These are phyloP conservation scores for Tricholoma saponaceum DNA, from an alignment of 768 basidiomycete species.

Conservation along the genomic window DNA sequence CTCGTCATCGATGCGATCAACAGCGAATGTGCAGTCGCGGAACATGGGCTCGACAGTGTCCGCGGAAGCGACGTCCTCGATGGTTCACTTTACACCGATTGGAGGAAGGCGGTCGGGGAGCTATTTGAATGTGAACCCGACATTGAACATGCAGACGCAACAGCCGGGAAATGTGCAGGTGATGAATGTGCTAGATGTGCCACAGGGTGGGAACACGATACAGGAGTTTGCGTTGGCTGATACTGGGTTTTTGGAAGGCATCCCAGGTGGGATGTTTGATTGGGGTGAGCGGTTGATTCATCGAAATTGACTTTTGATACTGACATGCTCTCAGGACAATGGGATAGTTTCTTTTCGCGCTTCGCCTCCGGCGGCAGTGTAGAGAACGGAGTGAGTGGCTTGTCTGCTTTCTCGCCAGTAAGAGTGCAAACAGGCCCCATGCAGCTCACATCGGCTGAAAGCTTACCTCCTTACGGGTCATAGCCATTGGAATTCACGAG, in stretches of 20 bases:
- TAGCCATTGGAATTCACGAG: conserved; percentile 1
- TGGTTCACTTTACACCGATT: conserved; percentile 58
- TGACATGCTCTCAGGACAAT: conserved; percentile 51
- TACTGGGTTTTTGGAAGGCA: conserved; percentile 67
- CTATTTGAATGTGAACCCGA: conserved; percentile 69
- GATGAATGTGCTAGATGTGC: conserved; percentile 69
- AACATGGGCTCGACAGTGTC: conserved; percentile 1
- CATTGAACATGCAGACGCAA: conserved; percentile 51
- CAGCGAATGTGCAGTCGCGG: conserved; percentile 16
- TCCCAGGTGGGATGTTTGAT: conserved; percentile 84
- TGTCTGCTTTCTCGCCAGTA: background rate
- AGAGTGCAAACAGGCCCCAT: background rate
- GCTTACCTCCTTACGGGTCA: conserved; percentile 12
- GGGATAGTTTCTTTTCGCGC: conserved; percentile 78
- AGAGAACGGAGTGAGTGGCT: background rate
- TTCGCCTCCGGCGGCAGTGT: conserved; percentile 27
- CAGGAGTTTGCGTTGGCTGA: conserved; percentile 67
- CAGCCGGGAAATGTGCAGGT: conserved; percentile 61
- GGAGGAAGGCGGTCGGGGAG: conserved; percentile 28
- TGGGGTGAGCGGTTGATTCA: conserved; percentile 52
- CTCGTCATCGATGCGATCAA: conserved; percentile 26
- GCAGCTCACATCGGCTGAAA: conserved; percentile 8
- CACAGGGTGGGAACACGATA: conserved; percentile 49
- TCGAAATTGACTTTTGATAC: conserved; percentile 4
- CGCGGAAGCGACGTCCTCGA: conserved; percentile 26